Evolutionary conservation across 2,329 filamentous ascomycete genomes (phyloP).

Genomic region (Lecanicillium sp.): DNA sequence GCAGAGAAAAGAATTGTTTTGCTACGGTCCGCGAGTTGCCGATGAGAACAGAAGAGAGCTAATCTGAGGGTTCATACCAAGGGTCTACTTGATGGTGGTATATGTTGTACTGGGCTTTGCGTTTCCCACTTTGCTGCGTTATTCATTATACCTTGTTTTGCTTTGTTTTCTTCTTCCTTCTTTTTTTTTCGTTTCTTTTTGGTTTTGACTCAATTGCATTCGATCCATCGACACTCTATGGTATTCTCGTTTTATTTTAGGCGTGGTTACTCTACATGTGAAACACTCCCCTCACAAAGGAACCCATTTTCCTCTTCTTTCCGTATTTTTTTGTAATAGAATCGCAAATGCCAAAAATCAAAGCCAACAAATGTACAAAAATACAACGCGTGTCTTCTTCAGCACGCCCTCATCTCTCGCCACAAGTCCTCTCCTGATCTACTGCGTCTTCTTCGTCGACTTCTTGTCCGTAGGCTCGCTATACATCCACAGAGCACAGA

Average conservation of each 20-base stretch:
- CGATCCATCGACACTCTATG: background rate
- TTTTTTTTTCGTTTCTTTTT: too few species aligned
- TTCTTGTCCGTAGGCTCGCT: conserved; percentile 37
- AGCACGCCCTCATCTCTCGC: conserved; percentile 1
- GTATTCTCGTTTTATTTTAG: background rate
- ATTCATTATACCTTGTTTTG: background rate
- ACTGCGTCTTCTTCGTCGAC: conserved; percentile 40
- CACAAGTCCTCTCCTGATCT: background rate
- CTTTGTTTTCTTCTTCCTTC: too few species aligned
- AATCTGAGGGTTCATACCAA: conserved; percentile 39
- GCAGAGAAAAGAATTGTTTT: background rate
- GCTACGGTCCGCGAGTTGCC: conserved; percentile 31
- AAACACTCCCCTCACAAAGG: background rate
- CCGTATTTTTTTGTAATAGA: background rate
- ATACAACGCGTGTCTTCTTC: too few species aligned
- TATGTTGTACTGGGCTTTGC: background rate
- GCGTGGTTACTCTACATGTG: conserved; percentile 1
- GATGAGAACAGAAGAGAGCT: conserved; percentile 48
- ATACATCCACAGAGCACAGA: conserved; percentile 83
- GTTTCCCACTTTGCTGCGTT: background rate
- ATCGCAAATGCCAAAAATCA: conserved; percentile 1
- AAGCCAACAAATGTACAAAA: conserved; percentile 1
- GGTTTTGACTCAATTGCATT: conserved; percentile 2
- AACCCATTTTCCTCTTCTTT: background rate
- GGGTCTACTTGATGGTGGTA: too few species aligned